Conservation (phyloP, 441 rosid genomes). For the Populus hybrid region DNA sequence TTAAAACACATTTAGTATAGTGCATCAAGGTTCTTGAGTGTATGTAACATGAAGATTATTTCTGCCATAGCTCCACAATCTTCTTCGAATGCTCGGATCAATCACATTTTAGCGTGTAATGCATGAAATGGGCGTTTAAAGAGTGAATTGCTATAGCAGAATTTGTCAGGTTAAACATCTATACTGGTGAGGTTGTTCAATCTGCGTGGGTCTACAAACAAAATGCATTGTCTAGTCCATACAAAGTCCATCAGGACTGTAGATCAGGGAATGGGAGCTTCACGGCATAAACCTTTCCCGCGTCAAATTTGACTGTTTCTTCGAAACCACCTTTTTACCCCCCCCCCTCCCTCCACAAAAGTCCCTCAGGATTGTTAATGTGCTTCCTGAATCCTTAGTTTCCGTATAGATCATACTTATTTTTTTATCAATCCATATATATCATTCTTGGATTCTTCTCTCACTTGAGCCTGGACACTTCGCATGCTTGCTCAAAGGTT, state of each 20-base stretch:
- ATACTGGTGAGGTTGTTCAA: neutral
- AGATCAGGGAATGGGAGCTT: neutral
- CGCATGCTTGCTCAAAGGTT: neutral
- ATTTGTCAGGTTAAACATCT: neutral
- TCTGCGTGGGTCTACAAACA: neutral
- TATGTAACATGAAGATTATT: neutral
- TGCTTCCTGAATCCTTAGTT: too few relatives aligned
- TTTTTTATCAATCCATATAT: neutral
- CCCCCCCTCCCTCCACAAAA: too few relatives aligned
- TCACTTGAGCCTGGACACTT: neutral
- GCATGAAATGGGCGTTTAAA: neutral
- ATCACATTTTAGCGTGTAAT: neutral
- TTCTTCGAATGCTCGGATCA: neutral
- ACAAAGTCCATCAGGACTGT: neutral
- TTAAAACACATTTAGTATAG: neutral
- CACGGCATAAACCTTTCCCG: neutral
- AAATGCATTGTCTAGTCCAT: neutral
- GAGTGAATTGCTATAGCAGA: neutral
- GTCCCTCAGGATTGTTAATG: too few relatives aligned
- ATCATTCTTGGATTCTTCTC: neutral
- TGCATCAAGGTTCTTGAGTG: neutral
- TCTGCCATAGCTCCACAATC: neutral
- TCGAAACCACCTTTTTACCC: too few relatives aligned
- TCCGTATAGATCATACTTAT: too few relatives aligned
- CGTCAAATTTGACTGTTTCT: too few relatives aligned